Conservation (phyloP, 495 filamentous ascomycete species). For the Lasiosphaeria miniovina region DNA sequence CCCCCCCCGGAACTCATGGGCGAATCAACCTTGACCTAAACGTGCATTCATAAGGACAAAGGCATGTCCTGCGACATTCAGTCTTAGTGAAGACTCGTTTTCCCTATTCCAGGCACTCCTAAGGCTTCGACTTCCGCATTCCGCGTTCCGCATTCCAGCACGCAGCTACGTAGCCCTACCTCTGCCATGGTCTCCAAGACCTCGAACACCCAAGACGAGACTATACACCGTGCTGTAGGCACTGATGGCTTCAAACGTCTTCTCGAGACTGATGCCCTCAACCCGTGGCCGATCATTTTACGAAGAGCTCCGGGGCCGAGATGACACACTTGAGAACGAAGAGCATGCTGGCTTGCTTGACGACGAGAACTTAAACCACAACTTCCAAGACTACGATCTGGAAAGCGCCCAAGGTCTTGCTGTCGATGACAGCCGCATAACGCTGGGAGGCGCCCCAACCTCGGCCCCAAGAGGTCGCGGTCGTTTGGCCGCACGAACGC, state of each 20-base stretch:
- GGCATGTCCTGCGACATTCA: no score
- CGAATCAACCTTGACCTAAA: no score
- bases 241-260: slow-evolving; percentile 69
- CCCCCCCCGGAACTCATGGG: no score
- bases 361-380: slow-evolving; percentile 63
- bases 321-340: slow-evolving; percentile 63
- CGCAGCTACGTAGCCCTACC: not conserved
- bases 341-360: slow-evolving; percentile 66
- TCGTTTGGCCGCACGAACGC: slow-evolving; percentile 5
- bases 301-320: slow-evolving; percentile 62
- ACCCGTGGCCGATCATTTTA: slow-evolving; percentile 65
- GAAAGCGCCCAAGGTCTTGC: slow-evolving; percentile 57
- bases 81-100: no score
- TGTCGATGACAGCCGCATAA: slow-evolving; percentile 62
- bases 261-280: slow-evolving; percentile 69
- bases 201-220: not conserved
- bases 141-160: no score
- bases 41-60: no score
- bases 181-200: slow-evolving; percentile 8
- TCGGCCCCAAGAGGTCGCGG: slow-evolving; percentile 11
- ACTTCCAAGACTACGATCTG: slow-evolving; percentile 70
- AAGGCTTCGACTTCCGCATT: no score
- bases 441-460: slow-evolving; percentile 42
- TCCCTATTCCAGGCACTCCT: no score
- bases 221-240: slow-evolving; percentile 2